Evolutionary conservation across 2,329 filamentous ascomycete species (phyloP).

Genomic region (Fusarium begoniae): DNA sequence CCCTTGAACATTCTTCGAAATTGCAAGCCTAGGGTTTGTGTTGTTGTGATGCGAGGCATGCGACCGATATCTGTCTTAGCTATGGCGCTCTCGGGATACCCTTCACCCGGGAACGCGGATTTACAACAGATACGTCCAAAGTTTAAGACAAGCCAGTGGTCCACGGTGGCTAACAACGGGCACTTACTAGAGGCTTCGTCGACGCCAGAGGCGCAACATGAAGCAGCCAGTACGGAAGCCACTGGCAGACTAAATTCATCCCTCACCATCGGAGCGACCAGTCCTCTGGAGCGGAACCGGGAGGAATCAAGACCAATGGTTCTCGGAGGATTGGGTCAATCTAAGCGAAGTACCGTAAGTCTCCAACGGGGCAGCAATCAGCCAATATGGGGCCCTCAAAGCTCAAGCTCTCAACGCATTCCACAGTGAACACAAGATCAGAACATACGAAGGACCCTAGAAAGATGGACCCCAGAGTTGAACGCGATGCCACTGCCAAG

Average conservation of each 20-base stretch:
- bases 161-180: constrained; percentile 12
- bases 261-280: background rate
- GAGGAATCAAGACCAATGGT: constrained; percentile 2
- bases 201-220: constrained; percentile 25
- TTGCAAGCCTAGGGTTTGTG: constrained; percentile 8
- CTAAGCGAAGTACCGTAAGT: background rate
- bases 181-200: background rate
- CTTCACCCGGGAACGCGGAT: constrained; percentile 21
- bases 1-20: background rate
- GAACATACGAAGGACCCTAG: background rate
- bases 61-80: constrained; percentile 16
- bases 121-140: constrained; percentile 10
- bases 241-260: constrained; percentile 15
- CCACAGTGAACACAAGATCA: constrained; percentile 20
- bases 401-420: constrained; percentile 22
- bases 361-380: background rate
- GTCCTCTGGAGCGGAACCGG: background rate
- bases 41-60: background rate
- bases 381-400: background rate
- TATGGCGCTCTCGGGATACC: constrained; percentile 6
- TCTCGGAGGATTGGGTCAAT: background rate
- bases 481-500: constrained; percentile 12
- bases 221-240: constrained; percentile 27
- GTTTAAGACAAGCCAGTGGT: constrained; percentile 1
- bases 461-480: constrained; percentile 4